Base-by-base conservation (phyloP, 345 rosid species). In the Syzygium aromaticum region DNA sequence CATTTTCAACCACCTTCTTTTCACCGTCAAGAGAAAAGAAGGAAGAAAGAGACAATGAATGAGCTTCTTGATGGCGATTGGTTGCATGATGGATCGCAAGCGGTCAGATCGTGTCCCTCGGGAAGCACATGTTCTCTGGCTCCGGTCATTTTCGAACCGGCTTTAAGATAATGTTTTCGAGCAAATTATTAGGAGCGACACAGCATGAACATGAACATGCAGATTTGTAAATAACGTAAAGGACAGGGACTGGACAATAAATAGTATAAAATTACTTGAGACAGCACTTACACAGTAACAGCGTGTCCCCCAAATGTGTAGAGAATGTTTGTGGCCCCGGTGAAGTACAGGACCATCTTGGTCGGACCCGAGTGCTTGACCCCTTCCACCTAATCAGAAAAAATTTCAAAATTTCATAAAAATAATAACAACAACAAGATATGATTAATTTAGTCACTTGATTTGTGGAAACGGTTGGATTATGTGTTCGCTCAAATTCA, bases 301-400 rank as follows among this genome's bases (percentile, higher is more conserved):
- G 99, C 99, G 90, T 97, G 99, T 89, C 99, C 99, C 82, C 99
- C 98, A 88, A 97, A 97, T 82, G 99, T 97, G 89, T 97, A 97
- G 90, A 97, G 99, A 96, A 97, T 97, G 98, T 97, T 97, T 88
- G 99, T 97, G 93, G 99, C 99, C 92, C 99, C 99, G 7, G 99
- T 97, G 91, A 96, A 97, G 87, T 97, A 97, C 11, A 97, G 90
- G 86, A 96, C 99, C 92, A 96, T 88, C 91, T 94, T 95, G 89
- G 92, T 91, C 86, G 99, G 99, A 73, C 99, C 99, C 33, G 99
- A 93, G 89, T 98, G 99, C 88, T 92, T 92, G 83, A 98, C 99
- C 53, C 99, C 99, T 88, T 98, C 96, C 51, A 95, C 94, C 99
- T 97, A 87, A 25, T n/a, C 27, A 85, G 80, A 43, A 86, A 40